These are phyloP conservation scores for Boletus insuetus DNA, from an alignment of 768 basidiomycete species.

Conservation along the genomic window DNA sequence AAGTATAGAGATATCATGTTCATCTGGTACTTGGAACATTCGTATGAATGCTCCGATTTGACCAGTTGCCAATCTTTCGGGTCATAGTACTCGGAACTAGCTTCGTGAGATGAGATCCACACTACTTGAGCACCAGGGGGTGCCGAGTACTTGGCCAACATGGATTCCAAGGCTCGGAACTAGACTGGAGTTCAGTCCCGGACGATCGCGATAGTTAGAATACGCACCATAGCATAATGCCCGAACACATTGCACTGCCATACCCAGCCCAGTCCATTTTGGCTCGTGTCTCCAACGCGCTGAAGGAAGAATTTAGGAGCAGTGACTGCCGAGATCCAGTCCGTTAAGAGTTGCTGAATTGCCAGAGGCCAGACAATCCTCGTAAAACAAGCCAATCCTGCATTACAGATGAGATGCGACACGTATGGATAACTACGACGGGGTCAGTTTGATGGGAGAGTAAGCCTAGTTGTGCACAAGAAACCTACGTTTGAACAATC, in stretches of 20 bases:
- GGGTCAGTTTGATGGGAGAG: neutral
- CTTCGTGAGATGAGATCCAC: constrained; percentile 78
- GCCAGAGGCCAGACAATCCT: constrained; percentile 49
- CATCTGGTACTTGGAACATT: constrained; percentile 73
- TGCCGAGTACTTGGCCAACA: constrained; percentile 46
- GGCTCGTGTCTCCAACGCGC: constrained; percentile 52
- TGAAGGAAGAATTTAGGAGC: constrained; percentile 58
- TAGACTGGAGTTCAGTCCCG: constrained; percentile 29
- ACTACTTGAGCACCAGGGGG: constrained; percentile 56
- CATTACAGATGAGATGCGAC: constrained; percentile 79
- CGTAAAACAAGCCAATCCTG: constrained; percentile 62
- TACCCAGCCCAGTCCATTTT: constrained; percentile 72
- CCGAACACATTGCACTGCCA: constrained; percentile 88
- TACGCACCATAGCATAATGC: constrained; percentile 72
- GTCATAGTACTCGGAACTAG: constrained; percentile 52
- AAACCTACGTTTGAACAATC: constrained; percentile 50
- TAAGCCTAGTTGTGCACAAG: neutral
- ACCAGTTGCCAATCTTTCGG: constrained; percentile 70
- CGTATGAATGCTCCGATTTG: constrained; percentile 61
- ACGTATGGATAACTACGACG: constrained; percentile 67
- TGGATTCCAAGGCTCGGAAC: constrained; percentile 60
- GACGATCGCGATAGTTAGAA: neutral
- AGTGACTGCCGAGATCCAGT: constrained; percentile 49
- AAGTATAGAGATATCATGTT: constrained; percentile 62
- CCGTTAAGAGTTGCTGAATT: constrained; percentile 45